A percentile compares a stretch with the other conserved stretches of the same genome.
These are phyloP conservation scores for Salvia sclarea DNA, from an alignment of 305 asterid genomes.

Conservation along the genomic window DNA sequence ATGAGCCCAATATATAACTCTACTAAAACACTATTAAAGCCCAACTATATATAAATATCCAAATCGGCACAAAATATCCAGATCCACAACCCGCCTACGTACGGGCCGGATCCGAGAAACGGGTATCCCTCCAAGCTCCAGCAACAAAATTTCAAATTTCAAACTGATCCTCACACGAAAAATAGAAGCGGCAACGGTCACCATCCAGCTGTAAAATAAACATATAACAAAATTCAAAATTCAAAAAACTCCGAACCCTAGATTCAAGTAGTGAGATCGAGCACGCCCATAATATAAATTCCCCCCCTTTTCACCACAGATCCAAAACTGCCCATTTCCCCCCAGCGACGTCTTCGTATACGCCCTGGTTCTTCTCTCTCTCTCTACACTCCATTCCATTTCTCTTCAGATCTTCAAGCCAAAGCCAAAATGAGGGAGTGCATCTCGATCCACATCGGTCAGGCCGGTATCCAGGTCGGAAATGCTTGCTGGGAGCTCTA, in stretches of 20 bases:
- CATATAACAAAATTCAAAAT: slow-evolving; percentile 14
- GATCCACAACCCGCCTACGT: slow-evolving; percentile 12
- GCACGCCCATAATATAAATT: slow-evolving; percentile 27
- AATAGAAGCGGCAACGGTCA: slow-evolving; percentile 32
- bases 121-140: slow-evolving; percentile 27
- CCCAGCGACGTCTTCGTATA: slow-evolving; percentile 63
- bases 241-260: slow-evolving; percentile 31
- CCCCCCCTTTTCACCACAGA: slow-evolving; percentile 26
- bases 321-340: slow-evolving; percentile 3
- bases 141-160: slow-evolving; percentile 23
- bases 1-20: not conserved
- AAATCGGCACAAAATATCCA: not conserved
- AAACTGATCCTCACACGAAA: not conserved
- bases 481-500: slow-evolving; percentile 94
- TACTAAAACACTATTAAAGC: not conserved
- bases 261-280: slow-evolving; percentile 1
- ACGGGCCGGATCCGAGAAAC: slow-evolving; percentile 15
- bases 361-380: slow-evolving; percentile 42
- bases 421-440: slow-evolving; percentile 75
- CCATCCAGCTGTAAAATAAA: slow-evolving; percentile 38
- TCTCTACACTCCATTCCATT: not conserved
- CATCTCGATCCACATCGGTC: slow-evolving; percentile 93
- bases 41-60: not conserved
- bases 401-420: not conserved
- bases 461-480: slow-evolving; percentile 94